phyloP scores from a whole-genome alignment of 257 asterid species.

The Primulina huaijiensis region DNA sequence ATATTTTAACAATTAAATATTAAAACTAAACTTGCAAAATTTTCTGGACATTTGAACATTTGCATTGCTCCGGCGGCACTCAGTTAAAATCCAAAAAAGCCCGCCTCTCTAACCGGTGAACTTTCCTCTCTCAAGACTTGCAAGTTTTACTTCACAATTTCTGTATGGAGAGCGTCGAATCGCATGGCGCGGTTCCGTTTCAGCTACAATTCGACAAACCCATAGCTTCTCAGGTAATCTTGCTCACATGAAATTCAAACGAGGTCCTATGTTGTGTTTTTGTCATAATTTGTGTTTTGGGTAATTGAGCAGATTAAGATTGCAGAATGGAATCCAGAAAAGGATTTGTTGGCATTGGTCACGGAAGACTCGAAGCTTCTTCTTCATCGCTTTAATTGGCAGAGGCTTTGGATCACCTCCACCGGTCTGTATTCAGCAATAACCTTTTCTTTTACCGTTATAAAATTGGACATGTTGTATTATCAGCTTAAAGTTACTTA shows the following conservation, averaged over 20 bases:
- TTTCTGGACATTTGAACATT: not conserved
- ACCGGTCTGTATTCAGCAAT: conserved; percentile 45
- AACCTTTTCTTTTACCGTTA: not conserved
- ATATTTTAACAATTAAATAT: too few species aligned
- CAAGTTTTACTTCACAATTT: conserved; percentile 3
- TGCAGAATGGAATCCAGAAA: conserved; percentile 99
- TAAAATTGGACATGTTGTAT: not conserved
- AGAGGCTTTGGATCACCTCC: conserved; percentile 86
- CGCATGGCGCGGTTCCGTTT: conserved; percentile 54
- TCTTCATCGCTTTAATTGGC: conserved; percentile 99
- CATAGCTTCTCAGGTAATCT: conserved; percentile 65
- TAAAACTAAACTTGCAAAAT: too few species aligned
- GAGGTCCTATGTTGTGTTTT: not conserved
- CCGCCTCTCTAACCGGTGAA: conserved; percentile 21
- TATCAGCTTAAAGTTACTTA: not conserved
- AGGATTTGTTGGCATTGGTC: conserved; percentile 91
- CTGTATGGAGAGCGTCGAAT: conserved; percentile 61
- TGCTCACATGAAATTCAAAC: not conserved
- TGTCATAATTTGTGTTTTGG: conserved; percentile 15
- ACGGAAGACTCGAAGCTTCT: conserved; percentile 84
- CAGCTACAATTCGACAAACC: conserved; percentile 96
- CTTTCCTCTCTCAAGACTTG: conserved; percentile 10
- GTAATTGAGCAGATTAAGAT: conserved; percentile 56
- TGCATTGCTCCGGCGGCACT: not conserved
- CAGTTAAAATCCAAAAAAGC: conserved; percentile 13